Evolutionary conservation across 495 filamentous ascomycete genomes (phyloP), one percentile per base, ranked within the genome.

Genomic region (Penicillium crystallinum): DNA sequence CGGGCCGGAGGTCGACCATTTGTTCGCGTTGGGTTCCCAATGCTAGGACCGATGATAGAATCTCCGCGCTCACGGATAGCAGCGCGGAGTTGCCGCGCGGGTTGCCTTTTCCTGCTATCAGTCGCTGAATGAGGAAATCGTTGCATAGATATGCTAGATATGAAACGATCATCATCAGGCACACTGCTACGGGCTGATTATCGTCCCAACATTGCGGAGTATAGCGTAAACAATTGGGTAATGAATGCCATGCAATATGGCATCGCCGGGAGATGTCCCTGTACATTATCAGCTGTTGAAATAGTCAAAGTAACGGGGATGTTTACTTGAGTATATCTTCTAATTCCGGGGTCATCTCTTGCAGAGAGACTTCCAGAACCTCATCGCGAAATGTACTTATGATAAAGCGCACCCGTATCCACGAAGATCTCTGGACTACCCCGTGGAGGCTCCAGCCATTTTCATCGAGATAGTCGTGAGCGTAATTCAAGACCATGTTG

Each of bases 331-430:
- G 37, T 25, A 54, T 45, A 17, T 53, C 29, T 2, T 66, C 63
- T 27, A 65, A 65, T 8, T 72, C 65, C 22, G 58, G 56, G 6
- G 59, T 69, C 22, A 67, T 56, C 1, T 57, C 51, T 3, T 59
- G 62, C 11, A 83, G 49, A 18, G 81, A 77, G 18, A 83, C 65
- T 41, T 82, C 75, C 1, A 86, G 66, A 22, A 86, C 77, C 41
- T 84, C 79, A 42, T 85, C 83, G 0, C 76, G 68, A 4, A 84
- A 70, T 1, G 64, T 58, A 5, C 70, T 65, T 15, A 81, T 62
- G 11, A 77, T 61, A 14, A 74, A 70, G 23, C 79, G 75, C 0
- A 77, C 66, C 19, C 83, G 69, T 23, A 65, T 48, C 75, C 65
- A 67, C 46, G 71, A 33, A 62, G 76, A 30, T 51, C 66, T 29